Conservation (phyloP, 352 stramenopile species). For the Globisporangium cylindrosporum region DNA sequence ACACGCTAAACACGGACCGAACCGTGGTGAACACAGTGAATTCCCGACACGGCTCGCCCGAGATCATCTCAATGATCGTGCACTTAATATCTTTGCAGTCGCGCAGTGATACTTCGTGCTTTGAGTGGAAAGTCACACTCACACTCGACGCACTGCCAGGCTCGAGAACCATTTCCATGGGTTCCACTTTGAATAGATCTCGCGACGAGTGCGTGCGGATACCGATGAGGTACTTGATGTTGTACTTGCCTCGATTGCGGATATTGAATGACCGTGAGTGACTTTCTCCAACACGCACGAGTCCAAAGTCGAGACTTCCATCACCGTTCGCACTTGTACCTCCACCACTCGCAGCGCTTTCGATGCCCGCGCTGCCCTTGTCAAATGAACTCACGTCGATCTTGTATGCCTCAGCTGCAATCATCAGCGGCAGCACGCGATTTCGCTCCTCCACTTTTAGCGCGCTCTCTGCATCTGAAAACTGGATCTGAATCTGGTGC, state of each 20-base stretch:
- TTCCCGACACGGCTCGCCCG: constrained; percentile 85
- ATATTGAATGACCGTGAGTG: constrained; percentile 80
- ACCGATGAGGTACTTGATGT: constrained; percentile 84
- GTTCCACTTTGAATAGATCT: constrained; percentile 83
- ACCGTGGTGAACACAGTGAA: constrained; percentile 83
- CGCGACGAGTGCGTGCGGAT: constrained; percentile 47
- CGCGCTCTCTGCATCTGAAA: constrained; percentile 76
- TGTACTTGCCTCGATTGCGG: constrained; percentile 92
- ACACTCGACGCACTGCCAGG: constrained; percentile 68
- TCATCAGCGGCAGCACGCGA: constrained; percentile 27
- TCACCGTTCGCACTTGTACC: constrained; percentile 28
- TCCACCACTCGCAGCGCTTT: constrained; percentile 10
- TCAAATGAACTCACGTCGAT: constrained; percentile 89
- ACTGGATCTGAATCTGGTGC: constrained; percentile 65
- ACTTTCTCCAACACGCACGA: constrained; percentile 90
- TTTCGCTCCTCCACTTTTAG: constrained; percentile 39
- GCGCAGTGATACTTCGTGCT: constrained; percentile 75
- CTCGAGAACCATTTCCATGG: constrained; percentile 70
- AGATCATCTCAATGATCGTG: constrained; percentile 91
- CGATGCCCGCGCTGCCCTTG: constrained; percentile 23
- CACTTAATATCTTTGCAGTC: constrained; percentile 93
- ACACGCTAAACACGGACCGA: constrained; percentile 82
- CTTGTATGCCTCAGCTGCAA: constrained; percentile 89
- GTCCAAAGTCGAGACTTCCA: constrained; percentile 89
- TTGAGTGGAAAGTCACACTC: constrained; percentile 77